Conservation (phyloP, 345 rosid genomes). For the Eucalyptus pumila region DNA sequence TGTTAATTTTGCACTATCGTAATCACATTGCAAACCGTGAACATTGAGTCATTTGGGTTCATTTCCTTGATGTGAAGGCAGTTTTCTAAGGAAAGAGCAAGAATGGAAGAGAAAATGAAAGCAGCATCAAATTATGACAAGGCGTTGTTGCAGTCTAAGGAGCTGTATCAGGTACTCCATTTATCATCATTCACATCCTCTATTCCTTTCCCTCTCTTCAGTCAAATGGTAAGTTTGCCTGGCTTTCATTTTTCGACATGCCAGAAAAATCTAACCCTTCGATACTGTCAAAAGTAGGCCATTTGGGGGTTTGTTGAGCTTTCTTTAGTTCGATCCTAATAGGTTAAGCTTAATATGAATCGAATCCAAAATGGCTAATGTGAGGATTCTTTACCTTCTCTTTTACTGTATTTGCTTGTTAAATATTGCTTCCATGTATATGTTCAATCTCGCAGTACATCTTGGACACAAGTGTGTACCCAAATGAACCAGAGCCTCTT, state of each 20-base stretch:
- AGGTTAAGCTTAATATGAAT: not conserved
- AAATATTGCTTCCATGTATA: not conserved
- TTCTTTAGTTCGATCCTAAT: not conserved
- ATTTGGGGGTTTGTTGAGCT: not conserved
- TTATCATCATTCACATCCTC: not conserved
- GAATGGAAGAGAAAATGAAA: not conserved
- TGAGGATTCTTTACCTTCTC: not conserved
- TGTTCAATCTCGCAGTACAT: conserved; percentile 32
- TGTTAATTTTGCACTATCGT: not conserved
- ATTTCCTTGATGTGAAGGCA: not conserved
- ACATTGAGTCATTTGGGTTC: not conserved
- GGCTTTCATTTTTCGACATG: not conserved
- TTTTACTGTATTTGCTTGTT: not conserved
- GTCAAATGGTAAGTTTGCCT: not conserved
- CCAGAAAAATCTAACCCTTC: not conserved
- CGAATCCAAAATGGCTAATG: not conserved
- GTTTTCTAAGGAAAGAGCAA: not conserved
- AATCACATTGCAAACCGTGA: conserved; percentile 2
- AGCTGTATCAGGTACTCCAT: conserved; percentile 29
- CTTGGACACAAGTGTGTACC: conserved; percentile 57
- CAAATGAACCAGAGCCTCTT: conserved; percentile 49
- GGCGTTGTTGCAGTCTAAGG: conserved; percentile 23
- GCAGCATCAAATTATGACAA: conserved; percentile 17
- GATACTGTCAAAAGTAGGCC: not conserved
- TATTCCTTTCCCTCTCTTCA: not conserved